phyloP scores from a whole-genome alignment of 2,329 filamentous ascomycete species.

The Colletotrichum kahawae region DNA sequence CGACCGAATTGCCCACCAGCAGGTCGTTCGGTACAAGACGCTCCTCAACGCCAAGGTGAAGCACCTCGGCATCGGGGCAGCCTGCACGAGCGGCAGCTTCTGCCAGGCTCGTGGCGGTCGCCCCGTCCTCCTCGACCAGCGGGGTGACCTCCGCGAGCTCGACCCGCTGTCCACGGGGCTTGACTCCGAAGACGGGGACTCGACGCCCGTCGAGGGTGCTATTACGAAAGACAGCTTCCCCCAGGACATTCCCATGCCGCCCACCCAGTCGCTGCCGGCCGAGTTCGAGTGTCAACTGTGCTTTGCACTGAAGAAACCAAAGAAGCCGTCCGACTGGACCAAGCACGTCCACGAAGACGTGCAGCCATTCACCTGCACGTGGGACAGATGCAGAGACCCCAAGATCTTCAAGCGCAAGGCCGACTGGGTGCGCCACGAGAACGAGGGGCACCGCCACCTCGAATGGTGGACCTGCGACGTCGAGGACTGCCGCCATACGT shows the following conservation, averaged over 20 bases:
- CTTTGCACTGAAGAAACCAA: constrained; percentile 83
- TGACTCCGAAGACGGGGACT: constrained; percentile 61
- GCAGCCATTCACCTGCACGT: constrained; percentile 92
- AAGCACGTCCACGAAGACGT: constrained; percentile 96
- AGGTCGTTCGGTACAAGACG: constrained; percentile 78
- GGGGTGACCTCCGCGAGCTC: constrained; percentile 61
- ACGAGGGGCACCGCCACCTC: constrained; percentile 85
- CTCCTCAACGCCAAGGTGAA: constrained; percentile 73
- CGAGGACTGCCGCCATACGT: constrained; percentile 80
- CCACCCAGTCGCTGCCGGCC: constrained; percentile 76
- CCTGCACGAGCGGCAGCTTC: constrained; percentile 65
- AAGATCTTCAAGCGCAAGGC: constrained; percentile 96
- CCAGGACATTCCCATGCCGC: constrained; percentile 79
- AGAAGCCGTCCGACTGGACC: constrained; percentile 95
- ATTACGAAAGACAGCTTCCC: constrained; percentile 80
- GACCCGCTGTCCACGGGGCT: constrained; percentile 59
- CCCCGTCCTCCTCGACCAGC: constrained; percentile 64
- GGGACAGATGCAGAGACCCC: constrained; percentile 79
- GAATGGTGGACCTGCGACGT: constrained; percentile 91
- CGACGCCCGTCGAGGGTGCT: constrained; percentile 70
- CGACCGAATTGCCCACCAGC: constrained; percentile 82
- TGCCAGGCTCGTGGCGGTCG: constrained; percentile 74
- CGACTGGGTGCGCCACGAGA: constrained; percentile 94
- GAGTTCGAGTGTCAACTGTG: constrained; percentile 91
- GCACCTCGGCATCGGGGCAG: constrained; percentile 67